Percentiles rank a stretch among this genome's conserved stretches.
Evolutionary conservation across 345 rosid genomes (phyloP).

Genomic region (Diplotaxis tenuifolia): DNA sequence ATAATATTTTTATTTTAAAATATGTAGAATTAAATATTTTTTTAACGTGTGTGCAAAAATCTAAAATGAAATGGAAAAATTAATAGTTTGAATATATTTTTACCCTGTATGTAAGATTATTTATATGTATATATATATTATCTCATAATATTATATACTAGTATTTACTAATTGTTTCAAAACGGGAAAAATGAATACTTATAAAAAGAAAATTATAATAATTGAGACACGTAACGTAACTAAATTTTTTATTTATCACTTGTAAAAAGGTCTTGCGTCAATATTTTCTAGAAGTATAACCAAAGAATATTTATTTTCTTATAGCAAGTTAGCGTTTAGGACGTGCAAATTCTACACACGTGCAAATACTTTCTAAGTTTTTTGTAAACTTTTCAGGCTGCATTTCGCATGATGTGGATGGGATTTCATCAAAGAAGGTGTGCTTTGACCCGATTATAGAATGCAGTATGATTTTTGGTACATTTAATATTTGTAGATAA

Average conservation of each 20-base stretch:
- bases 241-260: not conserved
- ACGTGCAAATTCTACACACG: slow-evolving; percentile 25
- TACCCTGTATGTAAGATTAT: not conserved
- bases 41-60: too few relatives aligned
- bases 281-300: slow-evolving; percentile 8
- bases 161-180: not conserved
- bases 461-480: not conserved
- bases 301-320: not conserved
- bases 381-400: not conserved
- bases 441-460: slow-evolving; percentile 30
- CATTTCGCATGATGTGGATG: slow-evolving; percentile 15
- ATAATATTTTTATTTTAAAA: too few relatives aligned
- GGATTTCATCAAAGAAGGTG: slow-evolving; percentile 32
- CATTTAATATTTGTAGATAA: not conserved
- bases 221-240: not conserved
- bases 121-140: too few relatives aligned
- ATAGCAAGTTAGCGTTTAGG: not conserved
- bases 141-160: not conserved
- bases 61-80: too few relatives aligned
- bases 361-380: slow-evolving; percentile 9
- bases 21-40: too few relatives aligned
- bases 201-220: not conserved
- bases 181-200: not conserved
- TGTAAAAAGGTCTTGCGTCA: not conserved
- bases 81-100: not conserved